Percentiles rank a stretch among this genome's conserved stretches.
phyloP scores from a whole-genome alignment of 768 basidiomycete genomes.

The Chiua virens region DNA sequence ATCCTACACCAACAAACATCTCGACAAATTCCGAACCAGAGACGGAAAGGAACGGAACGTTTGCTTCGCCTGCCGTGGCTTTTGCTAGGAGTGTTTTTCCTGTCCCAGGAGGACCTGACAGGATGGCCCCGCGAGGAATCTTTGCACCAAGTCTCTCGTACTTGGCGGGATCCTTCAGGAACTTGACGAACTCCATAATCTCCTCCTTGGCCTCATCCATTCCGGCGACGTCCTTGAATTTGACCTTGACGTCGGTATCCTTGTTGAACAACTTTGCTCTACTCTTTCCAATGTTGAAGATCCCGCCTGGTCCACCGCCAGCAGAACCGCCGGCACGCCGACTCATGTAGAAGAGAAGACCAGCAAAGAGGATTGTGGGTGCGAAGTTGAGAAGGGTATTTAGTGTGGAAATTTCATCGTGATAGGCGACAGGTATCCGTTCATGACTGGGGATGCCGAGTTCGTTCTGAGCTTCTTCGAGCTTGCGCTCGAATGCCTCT shows the following conservation, averaged over 20 bases:
- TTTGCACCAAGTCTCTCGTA: constrained; percentile 98
- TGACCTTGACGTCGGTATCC: constrained; percentile 89
- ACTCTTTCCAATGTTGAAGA: constrained; percentile 97
- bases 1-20: constrained; percentile 99
- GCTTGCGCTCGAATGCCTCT: constrained; percentile 93
- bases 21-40: constrained; percentile 99
- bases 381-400: constrained; percentile 86
- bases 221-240: constrained; percentile 96
- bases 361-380: constrained; percentile 90
- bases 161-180: constrained; percentile 91
- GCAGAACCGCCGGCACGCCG: constrained; percentile 61
- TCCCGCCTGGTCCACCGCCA: constrained; percentile 76
- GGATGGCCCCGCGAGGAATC: constrained; percentile 92
- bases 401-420: constrained; percentile 87
- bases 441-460: constrained; percentile 90
- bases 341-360: constrained; percentile 87
- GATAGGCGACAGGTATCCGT: constrained; percentile 95
- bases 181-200: constrained; percentile 99
- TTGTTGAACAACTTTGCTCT: constrained; percentile 94
- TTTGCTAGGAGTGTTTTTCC: constrained; percentile 98
- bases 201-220: constrained; percentile 99
- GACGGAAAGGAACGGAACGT: constrained; percentile 96
- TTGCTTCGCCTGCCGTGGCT: constrained; percentile 97
- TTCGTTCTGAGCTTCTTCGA: constrained; percentile 91
- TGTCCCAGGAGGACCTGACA: constrained; percentile 95